Evolutionary conservation across 495 filamentous ascomycete species (phyloP), one percentile per base, ranked within the genome.

Genomic region (Trichodelitschia bisporula): DNA sequence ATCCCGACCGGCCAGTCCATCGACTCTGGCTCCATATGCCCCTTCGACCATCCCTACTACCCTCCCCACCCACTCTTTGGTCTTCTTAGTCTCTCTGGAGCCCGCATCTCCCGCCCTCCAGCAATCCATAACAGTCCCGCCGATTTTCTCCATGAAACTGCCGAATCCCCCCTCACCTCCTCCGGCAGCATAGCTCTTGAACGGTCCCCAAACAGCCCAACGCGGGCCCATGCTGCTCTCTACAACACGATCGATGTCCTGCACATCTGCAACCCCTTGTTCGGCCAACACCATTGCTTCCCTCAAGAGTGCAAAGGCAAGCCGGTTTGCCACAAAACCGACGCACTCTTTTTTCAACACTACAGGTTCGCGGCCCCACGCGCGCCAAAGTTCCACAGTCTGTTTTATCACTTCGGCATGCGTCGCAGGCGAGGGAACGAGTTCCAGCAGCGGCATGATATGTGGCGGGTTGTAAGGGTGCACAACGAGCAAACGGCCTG

Each of bases 391-490:
- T 2, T 42, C 38, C 20, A 55, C 39, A 9, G 56, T 64, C 26
- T 48, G 46, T 11, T 56, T 46, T 1, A 64, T 6, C 21, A 6
- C 6, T 6, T 6, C 21, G 21, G 21, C 6, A n/a, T 6, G n/a
- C 0, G 64, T 66, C 11, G 36, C 20, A 0, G 53, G 44, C 0
- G 55, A 50, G 0, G 64, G 64, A 1, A 69, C 66, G 32, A 69
- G 44, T 43, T 70, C 64, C n/a, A 70, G 45, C 0, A 71, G 38
- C 0, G 66, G 65, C 57, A 72, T 69, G 18, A 71, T 51, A 40
- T 72, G 62, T 4, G 64, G 68, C 12, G 63, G 67, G 24, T 72
- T 70, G 36, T 64, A 73, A 1, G 66, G 65, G 40, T 71, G 68
- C 13, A 63, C 62, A 3, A 66, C 54, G 0, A 67, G 34, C 3